These are phyloP conservation scores for Aspergillus asperescens DNA, from an alignment of 495 filamentous ascomycete genomes.

Conservation along the genomic window DNA sequence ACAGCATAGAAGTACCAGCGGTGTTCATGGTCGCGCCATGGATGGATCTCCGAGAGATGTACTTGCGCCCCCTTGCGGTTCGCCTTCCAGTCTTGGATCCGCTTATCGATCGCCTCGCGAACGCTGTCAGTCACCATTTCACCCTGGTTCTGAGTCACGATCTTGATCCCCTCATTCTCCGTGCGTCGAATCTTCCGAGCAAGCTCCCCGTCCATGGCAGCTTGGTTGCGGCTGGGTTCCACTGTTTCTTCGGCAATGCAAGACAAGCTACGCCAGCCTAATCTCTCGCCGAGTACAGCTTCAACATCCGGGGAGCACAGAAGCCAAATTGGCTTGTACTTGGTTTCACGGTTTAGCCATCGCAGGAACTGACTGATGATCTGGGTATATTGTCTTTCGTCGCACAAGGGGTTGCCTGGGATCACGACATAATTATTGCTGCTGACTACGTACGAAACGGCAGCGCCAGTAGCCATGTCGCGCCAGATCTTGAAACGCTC, in stretches of 20 bases:
- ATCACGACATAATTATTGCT: constrained; percentile 69
- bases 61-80: constrained; percentile 77
- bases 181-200: constrained; percentile 71
- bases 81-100: constrained; percentile 71
- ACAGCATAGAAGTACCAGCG: constrained; percentile 75
- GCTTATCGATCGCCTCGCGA: constrained; percentile 58
- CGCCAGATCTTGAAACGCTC: constrained; percentile 79
- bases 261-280: constrained; percentile 78
- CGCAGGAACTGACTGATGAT: constrained; percentile 68
- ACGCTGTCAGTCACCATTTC: constrained; percentile 58
- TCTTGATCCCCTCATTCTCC: constrained; percentile 70
- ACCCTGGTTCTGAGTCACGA: constrained; percentile 58
- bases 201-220: constrained; percentile 52
- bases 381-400: constrained; percentile 60
- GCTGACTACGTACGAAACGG: constrained; percentile 69
- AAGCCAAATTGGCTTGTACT: constrained; percentile 77
- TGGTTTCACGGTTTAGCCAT: constrained; percentile 62
- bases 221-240: constrained; percentile 53
- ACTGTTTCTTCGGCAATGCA: constrained; percentile 81
- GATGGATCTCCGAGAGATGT: constrained; percentile 76
- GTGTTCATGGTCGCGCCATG: constrained; percentile 72
- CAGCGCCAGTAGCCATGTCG: constrained; percentile 68
- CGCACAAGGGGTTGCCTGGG: constrained; percentile 77
- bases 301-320: constrained; percentile 64
- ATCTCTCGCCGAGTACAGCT: constrained; percentile 64